phyloP scores from a whole-genome alignment of 495 filamentous ascomycete species.

The Trichoderma virens region DNA sequence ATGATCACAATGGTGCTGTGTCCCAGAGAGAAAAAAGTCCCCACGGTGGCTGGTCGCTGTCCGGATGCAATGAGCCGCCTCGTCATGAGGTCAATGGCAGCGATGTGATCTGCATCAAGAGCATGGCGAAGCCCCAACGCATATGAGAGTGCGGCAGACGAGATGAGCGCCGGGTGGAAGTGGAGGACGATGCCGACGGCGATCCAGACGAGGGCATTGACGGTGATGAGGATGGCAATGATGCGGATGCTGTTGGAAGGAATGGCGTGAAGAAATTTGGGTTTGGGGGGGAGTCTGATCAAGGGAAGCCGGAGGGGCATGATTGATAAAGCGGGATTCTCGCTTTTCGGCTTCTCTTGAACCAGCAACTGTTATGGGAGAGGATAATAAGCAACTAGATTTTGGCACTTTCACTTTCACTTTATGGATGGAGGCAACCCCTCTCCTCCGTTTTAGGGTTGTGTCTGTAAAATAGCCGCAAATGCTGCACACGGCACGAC shows the following conservation, averaged over 20 bases:
- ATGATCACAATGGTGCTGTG: conserved; percentile 91
- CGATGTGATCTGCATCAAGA: conserved; percentile 94
- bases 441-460: not conserved
- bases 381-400: not conserved
- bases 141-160: conserved; percentile 75
- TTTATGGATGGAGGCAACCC: not conserved
- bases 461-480: not conserved
- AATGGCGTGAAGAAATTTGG: conserved; percentile 31
- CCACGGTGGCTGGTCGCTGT: conserved; percentile 82
- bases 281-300: not conserved
- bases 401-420: not conserved
- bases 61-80: conserved; percentile 81
- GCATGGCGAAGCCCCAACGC: conserved; percentile 90
- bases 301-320: not conserved
- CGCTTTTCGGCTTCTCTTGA: too few relatives aligned
- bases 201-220: conserved; percentile 69
- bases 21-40: conserved; percentile 90
- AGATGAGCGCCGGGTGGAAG: conserved; percentile 52
- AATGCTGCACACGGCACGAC: not conserved
- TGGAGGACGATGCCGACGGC: conserved; percentile 60
- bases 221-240: conserved; percentile 52
- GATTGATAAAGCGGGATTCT: not conserved
- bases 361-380: too few relatives aligned
- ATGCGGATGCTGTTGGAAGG: conserved; percentile 60
- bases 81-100: conserved; percentile 94